Base-by-base conservation (phyloP, 495 filamentous ascomycete species). In the Aspergillus cristatus region DNA sequence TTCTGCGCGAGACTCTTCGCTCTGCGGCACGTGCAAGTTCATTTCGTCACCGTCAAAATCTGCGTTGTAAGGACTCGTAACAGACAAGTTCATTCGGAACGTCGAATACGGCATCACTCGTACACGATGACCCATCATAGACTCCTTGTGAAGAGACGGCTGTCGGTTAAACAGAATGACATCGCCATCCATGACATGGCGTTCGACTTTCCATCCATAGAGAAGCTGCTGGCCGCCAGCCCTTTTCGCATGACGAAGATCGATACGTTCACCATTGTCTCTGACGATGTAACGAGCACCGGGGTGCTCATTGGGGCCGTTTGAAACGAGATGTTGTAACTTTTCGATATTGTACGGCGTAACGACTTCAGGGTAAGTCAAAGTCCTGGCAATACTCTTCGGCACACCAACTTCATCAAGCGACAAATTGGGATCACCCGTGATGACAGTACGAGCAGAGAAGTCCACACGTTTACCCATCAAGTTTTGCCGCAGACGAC, bases 391-490 rank as follows among this genome's bases (percentile, higher is more conserved):
- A 40, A 94, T 97, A 51, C 79, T 85, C 45, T 77, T 74, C 7
- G 90, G 91, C 16, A 97, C 93, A 54, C 91, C 91, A 37, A 99
- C 91, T 68, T 99, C 85, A 49, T 97, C 89, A 15, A 99, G 71
- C 16, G 86, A 93, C 44, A 97, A 68, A 50, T 96, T 96, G 13
- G 91, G 93, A 56, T 99, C 91, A 58, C 91, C 91, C 38, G 91
- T 98, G 54, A 97, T 98, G 60, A 99, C 91, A 18, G 91, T 99
- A 79, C 91, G 93, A 13, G 91, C 93, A 1, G 91, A 99, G 60
- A 99, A 99, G 53, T 99, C 91, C 22, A 99, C 91, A 74, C 91
- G 91, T 63, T 99, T 99, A 28, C 91, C 91, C 91, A 98, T 98
- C 67, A 97, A 72, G 54, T 97, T 99, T 50, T 93, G 91, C 59